Conservation (phyloP, 768 basidiomycete species). For the Amanita polypyramis region DNA sequence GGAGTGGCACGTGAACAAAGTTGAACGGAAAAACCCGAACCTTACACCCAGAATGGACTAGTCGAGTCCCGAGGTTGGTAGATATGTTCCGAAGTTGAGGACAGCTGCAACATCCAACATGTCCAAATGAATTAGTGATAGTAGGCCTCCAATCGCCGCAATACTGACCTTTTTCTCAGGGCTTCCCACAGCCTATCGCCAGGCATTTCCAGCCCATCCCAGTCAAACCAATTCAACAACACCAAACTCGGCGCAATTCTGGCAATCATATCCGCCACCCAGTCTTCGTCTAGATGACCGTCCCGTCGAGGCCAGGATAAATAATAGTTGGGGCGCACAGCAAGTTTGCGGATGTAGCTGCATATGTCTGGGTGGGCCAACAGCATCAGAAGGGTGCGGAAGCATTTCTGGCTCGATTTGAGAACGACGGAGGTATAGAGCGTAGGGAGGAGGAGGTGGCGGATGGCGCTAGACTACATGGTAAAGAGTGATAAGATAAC, state of each 20-base stretch:
- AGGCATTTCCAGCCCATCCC: constrained; percentile 42
- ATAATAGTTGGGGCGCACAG: constrained; percentile 41
- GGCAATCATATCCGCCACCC: constrained; percentile 28
- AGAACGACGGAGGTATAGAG: constrained; percentile 35
- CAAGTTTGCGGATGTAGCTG: constrained; percentile 28
- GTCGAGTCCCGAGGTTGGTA: constrained; percentile 29
- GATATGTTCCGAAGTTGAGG: constrained; percentile 32
- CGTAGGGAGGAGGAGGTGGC: constrained; percentile 24
- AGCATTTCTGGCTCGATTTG: constrained; percentile 31
- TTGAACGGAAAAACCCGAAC: constrained; percentile 8
- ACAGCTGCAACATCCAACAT: constrained; percentile 20
- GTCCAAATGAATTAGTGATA: not conserved
- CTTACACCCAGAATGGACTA: constrained; percentile 24
- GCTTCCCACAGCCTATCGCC: constrained; percentile 30
- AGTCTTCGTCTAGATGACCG: constrained; percentile 26
- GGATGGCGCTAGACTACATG: constrained; percentile 21
- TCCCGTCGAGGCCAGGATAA: constrained; percentile 39
- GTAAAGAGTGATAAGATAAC: constrained; percentile 3
- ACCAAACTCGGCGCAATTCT: constrained; percentile 21
- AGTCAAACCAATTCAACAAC: constrained; percentile 35
- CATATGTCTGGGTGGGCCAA: constrained; percentile 24
- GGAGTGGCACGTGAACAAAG: not conserved
- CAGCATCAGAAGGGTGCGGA: constrained; percentile 26
- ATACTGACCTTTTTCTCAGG: constrained; percentile 25
- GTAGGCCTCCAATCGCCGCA: no score